Base-by-base conservation (phyloP, 257 asterid genomes). In the Scutellaria galericulata region DNA sequence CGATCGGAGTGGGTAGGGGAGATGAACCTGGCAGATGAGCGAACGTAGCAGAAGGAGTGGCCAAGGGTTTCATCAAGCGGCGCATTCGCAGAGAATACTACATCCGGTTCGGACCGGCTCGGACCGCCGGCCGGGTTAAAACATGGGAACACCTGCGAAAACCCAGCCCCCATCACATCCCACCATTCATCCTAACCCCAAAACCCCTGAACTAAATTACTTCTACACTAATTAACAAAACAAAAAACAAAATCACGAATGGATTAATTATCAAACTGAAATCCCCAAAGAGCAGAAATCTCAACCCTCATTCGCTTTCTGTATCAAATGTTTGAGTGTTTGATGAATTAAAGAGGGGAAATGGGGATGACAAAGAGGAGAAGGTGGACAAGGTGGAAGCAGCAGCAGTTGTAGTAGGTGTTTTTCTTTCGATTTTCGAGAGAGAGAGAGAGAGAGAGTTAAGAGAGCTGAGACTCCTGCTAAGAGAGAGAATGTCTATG, bases 11-110 rank as follows among this genome's bases (percentile, higher is more conserved):
- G 86, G 40, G 94, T 85, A 9, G 98, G 98, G 68, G 98, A 91
- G 64, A 83, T 44, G 83, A 89, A 93, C 18, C 98, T 90, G 10
- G 96, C 96, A 0, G 98, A 93, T 9, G 98, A 91, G 44, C 97
- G 93, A 52, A 93, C 98, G 87, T 93, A 93, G 85, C 98, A 89
- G 84, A 93, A 93, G 51, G 98, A 93, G 80, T 93, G 98, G 52
- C 98, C 98, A 39, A 91, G 92, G 87, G 96, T 91, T 84, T 93
- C 98, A 80, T 93, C 98, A 48, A 85, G 89, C 75, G 92, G 90
- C 70, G 83, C 93, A 66, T 71, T 82, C 52, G 79, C 83, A n/a
- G 81, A 52, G 83, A 87, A 88, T 3, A 84, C 70, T 73, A 66
- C 82, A 59, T 89, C 98, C 87, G 94, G 73, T 39, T 88, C 96